These are phyloP conservation scores for Biscutella laevigata DNA, from an alignment of 441 rosid species.

Conservation along the genomic window DNA sequence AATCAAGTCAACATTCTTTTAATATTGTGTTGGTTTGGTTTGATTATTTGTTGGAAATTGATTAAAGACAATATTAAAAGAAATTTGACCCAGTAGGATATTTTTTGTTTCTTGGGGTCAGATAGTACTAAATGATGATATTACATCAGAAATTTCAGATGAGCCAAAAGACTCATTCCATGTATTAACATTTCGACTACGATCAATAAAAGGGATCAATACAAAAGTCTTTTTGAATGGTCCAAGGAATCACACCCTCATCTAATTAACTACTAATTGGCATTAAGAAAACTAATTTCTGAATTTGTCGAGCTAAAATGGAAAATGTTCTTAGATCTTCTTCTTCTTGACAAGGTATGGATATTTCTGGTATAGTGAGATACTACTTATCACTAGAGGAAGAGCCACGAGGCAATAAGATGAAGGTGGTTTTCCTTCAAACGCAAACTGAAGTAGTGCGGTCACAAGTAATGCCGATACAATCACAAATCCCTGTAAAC, in stretches of 20 bases:
- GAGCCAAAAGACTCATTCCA: constrained; percentile 7
- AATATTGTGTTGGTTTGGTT: too few species aligned
- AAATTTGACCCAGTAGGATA: too few species aligned
- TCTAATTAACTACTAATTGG: not conserved
- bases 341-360: constrained; percentile 65
- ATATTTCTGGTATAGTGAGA: constrained; percentile 81
- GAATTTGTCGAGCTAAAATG: not conserved
- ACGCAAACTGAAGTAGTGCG: constrained; percentile 75
- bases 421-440: constrained; percentile 90
- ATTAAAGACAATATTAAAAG: too few species aligned
- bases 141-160: too few species aligned
- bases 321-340: constrained; percentile 7
- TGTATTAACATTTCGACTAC: not conserved
- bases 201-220: not conserved
- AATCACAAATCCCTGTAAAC: constrained; percentile 78
- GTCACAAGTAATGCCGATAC: constrained; percentile 95
- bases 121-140: too few species aligned
- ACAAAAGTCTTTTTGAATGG: not conserved
- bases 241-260: not conserved
- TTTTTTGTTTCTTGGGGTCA: too few species aligned
- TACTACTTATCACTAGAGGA: constrained; percentile 75
- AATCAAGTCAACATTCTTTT: too few species aligned
- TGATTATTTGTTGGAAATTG: too few species aligned
- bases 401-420: constrained; percentile 62
- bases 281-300: not conserved